phyloP scores from a whole-genome alignment of 208 protist genomes.

The Crithidia bombi region DNA sequence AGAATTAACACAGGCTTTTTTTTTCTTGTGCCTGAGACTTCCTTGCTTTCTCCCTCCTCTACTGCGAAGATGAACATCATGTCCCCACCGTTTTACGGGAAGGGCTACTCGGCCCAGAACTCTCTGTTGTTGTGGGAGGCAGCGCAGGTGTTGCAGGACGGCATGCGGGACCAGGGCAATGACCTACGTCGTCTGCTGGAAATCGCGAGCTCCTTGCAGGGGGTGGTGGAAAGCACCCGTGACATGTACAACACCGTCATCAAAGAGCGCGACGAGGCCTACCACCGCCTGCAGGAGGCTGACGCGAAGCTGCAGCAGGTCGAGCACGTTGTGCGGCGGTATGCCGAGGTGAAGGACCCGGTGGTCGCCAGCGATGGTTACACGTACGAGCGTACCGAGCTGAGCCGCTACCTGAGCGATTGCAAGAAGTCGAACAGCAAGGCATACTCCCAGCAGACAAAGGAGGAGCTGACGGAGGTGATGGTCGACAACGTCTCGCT shows the following conservation, averaged over 20 bases:
- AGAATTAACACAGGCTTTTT: too few species aligned
- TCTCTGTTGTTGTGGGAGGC: slow-evolving; percentile 59
- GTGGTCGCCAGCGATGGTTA: slow-evolving; percentile 89
- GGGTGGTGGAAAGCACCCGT: slow-evolving; percentile 65
- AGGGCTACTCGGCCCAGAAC: slow-evolving; percentile 24
- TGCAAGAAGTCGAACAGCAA: slow-evolving; percentile 77
- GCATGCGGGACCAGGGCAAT: slow-evolving; percentile 36
- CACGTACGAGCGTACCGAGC: slow-evolving; percentile 79
- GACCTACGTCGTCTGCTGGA: slow-evolving; percentile 49
- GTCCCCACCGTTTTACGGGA: slow-evolving; percentile 30
- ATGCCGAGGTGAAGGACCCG: slow-evolving; percentile 68
- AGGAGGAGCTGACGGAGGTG: slow-evolving; percentile 85
- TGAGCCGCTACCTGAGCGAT: slow-evolving; percentile 74
- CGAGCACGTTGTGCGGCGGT: slow-evolving; percentile 71
- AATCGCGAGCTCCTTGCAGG: slow-evolving; percentile 48
- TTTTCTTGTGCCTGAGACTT: too few species aligned
- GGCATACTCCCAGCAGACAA: slow-evolving; percentile 84
- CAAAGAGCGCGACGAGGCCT: slow-evolving; percentile 58
- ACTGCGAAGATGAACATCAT: slow-evolving; percentile 29
- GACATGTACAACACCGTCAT: slow-evolving; percentile 74
- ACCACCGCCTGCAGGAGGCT: slow-evolving; percentile 54
- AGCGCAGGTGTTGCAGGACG: slow-evolving; percentile 54
- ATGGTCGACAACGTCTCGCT: slow-evolving; percentile 82
- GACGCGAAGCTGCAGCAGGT: slow-evolving; percentile 66
- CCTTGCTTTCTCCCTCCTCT: too few species aligned